Percentiles rank a stretch among this genome's conserved stretches.
phyloP scores from a whole-genome alignment of 441 rosid genomes.

The Erodium trifolium region DNA sequence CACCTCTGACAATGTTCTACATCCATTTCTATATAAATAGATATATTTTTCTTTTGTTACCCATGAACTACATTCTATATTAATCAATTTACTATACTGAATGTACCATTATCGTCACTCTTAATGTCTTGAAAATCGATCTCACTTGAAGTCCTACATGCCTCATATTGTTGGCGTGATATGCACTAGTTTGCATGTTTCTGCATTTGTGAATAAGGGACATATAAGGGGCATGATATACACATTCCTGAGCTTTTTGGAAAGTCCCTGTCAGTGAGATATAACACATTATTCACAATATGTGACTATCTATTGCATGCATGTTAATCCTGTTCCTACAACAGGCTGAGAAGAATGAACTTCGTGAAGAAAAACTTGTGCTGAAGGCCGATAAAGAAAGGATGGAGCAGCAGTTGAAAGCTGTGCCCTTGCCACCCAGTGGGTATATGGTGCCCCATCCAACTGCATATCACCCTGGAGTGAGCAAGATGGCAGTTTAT shows the following conservation, averaged over 20 bases:
- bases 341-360: constrained; percentile 82
- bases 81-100: not conserved
- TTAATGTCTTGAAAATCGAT: not conserved
- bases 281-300: not conserved
- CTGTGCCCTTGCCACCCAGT: constrained; percentile 35
- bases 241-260: not conserved
- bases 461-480: constrained; percentile 44
- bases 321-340: constrained; percentile 8
- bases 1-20: not conserved
- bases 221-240: no score
- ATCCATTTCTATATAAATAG: not conserved
- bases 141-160: no score
- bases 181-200: no score
- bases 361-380: constrained; percentile 69
- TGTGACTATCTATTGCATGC: not conserved
- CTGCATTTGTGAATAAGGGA: no score
- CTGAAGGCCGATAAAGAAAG: constrained; percentile 74
- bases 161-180: no score
- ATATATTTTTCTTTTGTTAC: not conserved
- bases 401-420: constrained; percentile 60
- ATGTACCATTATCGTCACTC: not conserved
- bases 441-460: constrained; percentile 54
- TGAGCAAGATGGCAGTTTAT: constrained; percentile 58
- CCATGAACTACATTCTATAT: not conserved
- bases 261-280: not conserved